Percentiles rank a stretch among this genome's conserved stretches.
phyloP scores from a whole-genome alignment of 2,329 filamentous ascomycete genomes.

The Colletotrichum aenigma region DNA sequence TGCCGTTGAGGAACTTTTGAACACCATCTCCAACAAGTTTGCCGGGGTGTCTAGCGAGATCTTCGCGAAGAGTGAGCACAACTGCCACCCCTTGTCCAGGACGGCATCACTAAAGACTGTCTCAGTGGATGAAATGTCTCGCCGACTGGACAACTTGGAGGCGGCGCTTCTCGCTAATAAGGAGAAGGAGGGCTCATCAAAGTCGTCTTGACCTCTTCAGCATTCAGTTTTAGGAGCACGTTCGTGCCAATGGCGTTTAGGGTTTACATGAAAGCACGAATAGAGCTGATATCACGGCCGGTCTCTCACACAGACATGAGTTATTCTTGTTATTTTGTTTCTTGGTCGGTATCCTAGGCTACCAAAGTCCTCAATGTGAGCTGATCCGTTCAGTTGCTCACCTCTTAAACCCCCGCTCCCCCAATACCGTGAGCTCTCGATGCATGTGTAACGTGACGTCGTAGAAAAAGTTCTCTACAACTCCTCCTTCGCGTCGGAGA shows the following conservation, averaged over 20 bases:
- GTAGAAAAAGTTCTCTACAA: conserved; percentile 51
- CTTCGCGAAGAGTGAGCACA: conserved; percentile 78
- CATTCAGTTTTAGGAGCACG: not conserved
- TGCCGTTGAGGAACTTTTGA: conserved; percentile 86
- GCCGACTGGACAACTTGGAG: conserved; percentile 83
- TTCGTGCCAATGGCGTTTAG: not conserved
- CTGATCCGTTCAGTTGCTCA: not conserved
- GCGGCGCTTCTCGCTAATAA: conserved; percentile 68
- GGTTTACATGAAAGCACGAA: not conserved
- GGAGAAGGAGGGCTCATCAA: conserved; percentile 43
- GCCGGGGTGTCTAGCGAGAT: conserved; percentile 84
- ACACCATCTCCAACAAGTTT: conserved; percentile 85
- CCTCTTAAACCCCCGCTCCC: not conserved
- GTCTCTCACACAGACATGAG: not conserved
- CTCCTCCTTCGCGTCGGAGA: conserved; percentile 66
- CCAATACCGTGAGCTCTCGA: not conserved
- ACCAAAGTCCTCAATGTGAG: conserved; percentile 12
- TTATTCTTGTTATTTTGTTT: conserved; percentile 5
- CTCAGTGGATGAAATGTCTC: conserved; percentile 92
- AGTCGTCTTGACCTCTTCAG: conserved; percentile 30
- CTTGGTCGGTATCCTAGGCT: not conserved
- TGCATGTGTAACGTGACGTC: not conserved
- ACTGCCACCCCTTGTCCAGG: not conserved
- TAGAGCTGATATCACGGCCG: not conserved
- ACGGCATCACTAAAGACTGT: not conserved